Evolutionary conservation across 345 rosid species (phyloP), one percentile per base, ranked within the genome.

Genomic region (Rhizophora apiculata): DNA sequence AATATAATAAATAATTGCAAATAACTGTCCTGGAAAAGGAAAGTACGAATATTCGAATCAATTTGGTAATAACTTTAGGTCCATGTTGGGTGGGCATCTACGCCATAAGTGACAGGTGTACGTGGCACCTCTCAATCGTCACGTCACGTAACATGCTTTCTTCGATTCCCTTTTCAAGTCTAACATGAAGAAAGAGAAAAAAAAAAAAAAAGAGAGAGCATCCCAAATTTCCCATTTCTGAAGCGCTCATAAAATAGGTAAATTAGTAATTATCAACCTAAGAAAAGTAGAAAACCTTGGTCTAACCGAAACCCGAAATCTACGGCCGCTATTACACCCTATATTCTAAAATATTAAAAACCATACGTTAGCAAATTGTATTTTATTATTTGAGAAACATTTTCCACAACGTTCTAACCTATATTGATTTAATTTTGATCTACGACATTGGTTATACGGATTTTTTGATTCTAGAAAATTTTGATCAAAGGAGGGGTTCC

Each of bases 41-140:
- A 43, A 43, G 49, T 3, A 13, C 3, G 15, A 9, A 9, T 2
- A 2, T 10, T 39, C 15, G 46, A 10, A 39, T 39, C 49, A 13
- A 13, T 43, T 43, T 43, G 0, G 49, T 15, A 13, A 43, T 43
- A 43, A 43, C 1, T 15, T 43, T 43, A 31, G 65, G 55, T 63
- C 51, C 54, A 27, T 22, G 13, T 68, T 64, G 36, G 68, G 69
- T 29, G 27, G 29, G 16, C 64, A 55, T 22, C 76, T 76, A 67
- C 54, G 60, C 54, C 8, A 19, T 59, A 21, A 49, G 52, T 39
- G 77, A 61, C 86, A 73, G 75, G 82, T 73, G 80, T 64, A 29
- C 30, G n/a, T 5, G 9, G 31, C 9, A 59, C 34, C 71, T 36
- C 8, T 48, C 18, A 30, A 43, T 0, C 18, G 18, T 60, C 15